These are phyloP conservation scores for Penicillium desertorum DNA, from an alignment of 495 filamentous ascomycete genomes.

Conservation along the genomic window DNA sequence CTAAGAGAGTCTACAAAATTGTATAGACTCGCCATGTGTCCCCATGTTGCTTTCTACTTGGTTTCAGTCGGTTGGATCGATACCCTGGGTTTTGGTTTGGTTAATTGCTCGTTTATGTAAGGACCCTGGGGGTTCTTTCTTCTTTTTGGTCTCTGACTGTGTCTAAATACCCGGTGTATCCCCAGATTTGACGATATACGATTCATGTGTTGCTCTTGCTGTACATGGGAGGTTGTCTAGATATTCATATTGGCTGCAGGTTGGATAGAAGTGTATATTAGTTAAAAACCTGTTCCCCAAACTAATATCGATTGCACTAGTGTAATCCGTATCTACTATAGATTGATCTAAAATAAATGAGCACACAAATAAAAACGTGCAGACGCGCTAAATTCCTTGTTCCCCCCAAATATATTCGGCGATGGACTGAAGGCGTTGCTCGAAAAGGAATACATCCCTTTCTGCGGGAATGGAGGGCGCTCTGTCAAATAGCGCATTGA, in stretches of 20 bases:
- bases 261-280: constrained; percentile 11
- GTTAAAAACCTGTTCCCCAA: background rate
- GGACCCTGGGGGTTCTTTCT: background rate
- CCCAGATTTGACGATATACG: constrained; percentile 8
- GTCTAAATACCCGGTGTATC: background rate
- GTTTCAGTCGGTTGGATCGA: constrained; percentile 1
- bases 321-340: background rate
- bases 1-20: constrained; percentile 74
- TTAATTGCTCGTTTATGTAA: background rate
- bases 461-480: no score
- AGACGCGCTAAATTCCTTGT: no score
- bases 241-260: constrained; percentile 2
- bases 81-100: constrained; percentile 6
- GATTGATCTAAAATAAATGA: no score
- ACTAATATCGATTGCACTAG: background rate
- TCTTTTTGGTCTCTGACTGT: constrained; percentile 3
- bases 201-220: background rate
- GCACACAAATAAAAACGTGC: no score
- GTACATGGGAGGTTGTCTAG: background rate
- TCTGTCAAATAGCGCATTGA: no score
- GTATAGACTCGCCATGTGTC: constrained; percentile 37
- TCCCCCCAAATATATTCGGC: no score
- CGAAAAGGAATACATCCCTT: no score
- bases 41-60: background rate
- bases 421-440: no score